Base-by-base conservation (phyloP, 2,329 filamentous ascomycete genomes). In the Diaporthe nobilis region DNA sequence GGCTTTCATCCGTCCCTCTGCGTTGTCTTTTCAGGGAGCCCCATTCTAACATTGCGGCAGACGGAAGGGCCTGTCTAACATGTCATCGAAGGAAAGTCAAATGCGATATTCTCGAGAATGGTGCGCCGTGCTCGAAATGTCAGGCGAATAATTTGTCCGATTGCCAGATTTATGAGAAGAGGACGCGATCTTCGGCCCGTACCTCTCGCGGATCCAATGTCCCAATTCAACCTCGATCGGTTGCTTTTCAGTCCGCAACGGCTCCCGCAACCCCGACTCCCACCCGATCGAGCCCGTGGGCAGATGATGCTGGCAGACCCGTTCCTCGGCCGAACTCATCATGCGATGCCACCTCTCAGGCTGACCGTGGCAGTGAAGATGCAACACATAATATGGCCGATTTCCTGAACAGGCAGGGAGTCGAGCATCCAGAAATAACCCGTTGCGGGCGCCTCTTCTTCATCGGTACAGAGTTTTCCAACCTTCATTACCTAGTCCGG, bases 381-480 rank as follows among this genome's bases (percentile, higher is more conserved):
- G 42, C 60, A 31, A 65, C 60, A 44, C 39, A 20, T 7, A 65
- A 65, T 20, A 47, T 65, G 61, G 61, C 61, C 17, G 25, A 65
- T 47, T 65, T 65, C 42, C 61, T 65, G 28, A 31, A 65, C 9
- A 49, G 25, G 17, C 17, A 65, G 17, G 61, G 34, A 10, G 17
- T 22, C 61, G 42, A 65, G 61, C 25, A 44, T 7, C 60, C 37
- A 20, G 61, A 65, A 49, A 65, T 65, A 31, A 65, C 8, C 42
- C 61, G 42, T 49, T 63, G 60, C 39, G 60, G 60, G 39, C 61
- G 61, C 15, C 39, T 65, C 39, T 49, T 47, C 28, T 65, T 65
- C 28, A 65, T 65, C 20, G 61, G 61, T 2, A 65, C 39, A 22
- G 61, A 65, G 34, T 49, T 65, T 34, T 65, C 61, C 15, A 65